Percentiles rank a stretch among this genome's conserved stretches.
These are phyloP conservation scores for Pyrenochaeta sp. DNA, from an alignment of 2,329 filamentous ascomycete genomes.

Conservation along the genomic window DNA sequence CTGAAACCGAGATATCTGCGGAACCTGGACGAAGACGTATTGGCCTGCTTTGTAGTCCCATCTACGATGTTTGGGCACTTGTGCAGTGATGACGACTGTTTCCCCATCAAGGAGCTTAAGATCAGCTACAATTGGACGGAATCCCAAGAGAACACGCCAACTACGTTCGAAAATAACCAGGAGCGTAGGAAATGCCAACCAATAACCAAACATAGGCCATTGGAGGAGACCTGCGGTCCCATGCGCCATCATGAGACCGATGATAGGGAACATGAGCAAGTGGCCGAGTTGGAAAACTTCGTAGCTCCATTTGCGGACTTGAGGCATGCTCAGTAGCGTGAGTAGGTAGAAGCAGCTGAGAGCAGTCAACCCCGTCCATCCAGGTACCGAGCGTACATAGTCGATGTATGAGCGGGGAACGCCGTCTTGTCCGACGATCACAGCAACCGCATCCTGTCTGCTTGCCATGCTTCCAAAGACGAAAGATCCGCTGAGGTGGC, in stretches of 20 bases:
- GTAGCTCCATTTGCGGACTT: slow-evolving; percentile 61
- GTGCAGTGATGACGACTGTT: slow-evolving; percentile 60
- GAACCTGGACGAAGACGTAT: slow-evolving; percentile 66
- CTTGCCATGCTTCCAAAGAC: slow-evolving; percentile 57
- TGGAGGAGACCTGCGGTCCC: slow-evolving; percentile 62
- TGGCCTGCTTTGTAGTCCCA: slow-evolving; percentile 67
- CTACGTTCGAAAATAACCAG: slow-evolving; percentile 61
- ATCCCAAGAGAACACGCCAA: slow-evolving; percentile 57
- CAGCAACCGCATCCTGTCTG: slow-evolving; percentile 57
- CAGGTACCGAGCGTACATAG: slow-evolving; percentile 59
- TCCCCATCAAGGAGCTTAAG: slow-evolving; percentile 62
- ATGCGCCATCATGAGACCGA: slow-evolving; percentile 64
- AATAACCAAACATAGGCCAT: slow-evolving; percentile 66
- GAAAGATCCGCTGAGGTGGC: slow-evolving; percentile 64
- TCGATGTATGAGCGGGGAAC: slow-evolving; percentile 57
- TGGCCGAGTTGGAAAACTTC: slow-evolving; percentile 67
- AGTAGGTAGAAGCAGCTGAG: slow-evolving; percentile 62
- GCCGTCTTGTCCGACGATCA: slow-evolving; percentile 55
- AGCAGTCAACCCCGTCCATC: slow-evolving; percentile 60
- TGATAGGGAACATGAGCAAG: slow-evolving; percentile 66
- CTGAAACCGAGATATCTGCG: slow-evolving; percentile 62
- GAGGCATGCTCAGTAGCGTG: slow-evolving; percentile 59
- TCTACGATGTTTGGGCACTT: slow-evolving; percentile 58
- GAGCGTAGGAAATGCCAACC: slow-evolving; percentile 62
- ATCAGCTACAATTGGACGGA: slow-evolving; percentile 59